Evolutionary conservation across 306 rosid genomes (phyloP).

Genomic region (Rosa chinensis): DNA sequence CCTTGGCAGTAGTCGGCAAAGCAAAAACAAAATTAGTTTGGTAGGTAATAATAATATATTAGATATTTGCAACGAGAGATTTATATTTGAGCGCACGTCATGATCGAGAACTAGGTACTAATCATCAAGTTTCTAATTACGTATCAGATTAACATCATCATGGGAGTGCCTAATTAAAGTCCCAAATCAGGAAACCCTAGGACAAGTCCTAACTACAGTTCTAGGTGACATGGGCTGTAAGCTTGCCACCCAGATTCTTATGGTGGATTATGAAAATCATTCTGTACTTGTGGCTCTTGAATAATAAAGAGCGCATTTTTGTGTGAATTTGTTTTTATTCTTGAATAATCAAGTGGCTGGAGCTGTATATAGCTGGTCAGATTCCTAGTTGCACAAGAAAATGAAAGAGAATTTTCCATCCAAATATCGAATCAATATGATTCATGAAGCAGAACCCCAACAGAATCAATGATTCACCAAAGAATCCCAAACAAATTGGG

Average conservation of each 20-base stretch:
- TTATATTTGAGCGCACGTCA: neutral
- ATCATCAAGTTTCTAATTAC: neutral
- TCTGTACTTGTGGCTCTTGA: neutral
- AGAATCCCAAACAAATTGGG: neutral
- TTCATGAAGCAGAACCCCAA: slow-evolving; percentile 11
- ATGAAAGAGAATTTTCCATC: neutral
- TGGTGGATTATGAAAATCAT: neutral
- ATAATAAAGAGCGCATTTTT: neutral
- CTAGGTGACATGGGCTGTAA: neutral
- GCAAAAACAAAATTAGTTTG: neutral
- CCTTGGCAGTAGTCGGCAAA: neutral
- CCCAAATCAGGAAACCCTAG: neutral
- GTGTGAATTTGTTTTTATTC: neutral
- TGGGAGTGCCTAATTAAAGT: neutral
- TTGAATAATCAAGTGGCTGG: neutral
- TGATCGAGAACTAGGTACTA: neutral
- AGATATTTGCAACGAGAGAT: neutral
- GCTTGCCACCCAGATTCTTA: neutral
- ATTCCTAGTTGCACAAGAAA: neutral
- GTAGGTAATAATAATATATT: neutral
- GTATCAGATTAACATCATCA: neutral
- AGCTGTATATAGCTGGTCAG: neutral
- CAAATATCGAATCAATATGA: neutral
- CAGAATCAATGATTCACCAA: slow-evolving; percentile 9
- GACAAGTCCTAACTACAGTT: neutral